Evolutionary conservation across 345 rosid species (phyloP).

Genomic region (Boechera retrofracta): DNA sequence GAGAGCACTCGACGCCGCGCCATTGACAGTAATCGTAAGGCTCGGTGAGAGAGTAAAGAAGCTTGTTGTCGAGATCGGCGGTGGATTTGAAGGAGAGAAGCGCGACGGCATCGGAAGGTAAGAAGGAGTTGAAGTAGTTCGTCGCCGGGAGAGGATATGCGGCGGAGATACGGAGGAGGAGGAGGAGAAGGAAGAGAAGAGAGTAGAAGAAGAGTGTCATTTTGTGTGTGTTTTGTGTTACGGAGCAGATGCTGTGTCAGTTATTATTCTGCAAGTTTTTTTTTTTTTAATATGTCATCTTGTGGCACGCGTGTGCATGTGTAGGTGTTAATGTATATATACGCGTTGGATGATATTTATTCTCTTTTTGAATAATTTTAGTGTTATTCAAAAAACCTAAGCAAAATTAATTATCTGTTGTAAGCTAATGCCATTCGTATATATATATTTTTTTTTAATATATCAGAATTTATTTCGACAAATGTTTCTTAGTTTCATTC

Average conservation of each 20-base stretch:
- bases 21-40: constrained; percentile 94
- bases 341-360: not conserved
- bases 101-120: constrained; percentile 77
- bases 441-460: not conserved
- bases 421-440: not conserved
- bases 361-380: no score
- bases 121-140: constrained; percentile 46
- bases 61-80: constrained; percentile 80
- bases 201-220: constrained; percentile 40
- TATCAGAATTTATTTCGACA: not conserved
- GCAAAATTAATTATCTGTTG: not conserved
- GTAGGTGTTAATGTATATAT: not conserved
- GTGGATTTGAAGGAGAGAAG: constrained; percentile 79
- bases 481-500: not conserved
- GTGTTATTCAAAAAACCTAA: not conserved
- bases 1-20: constrained; percentile 82
- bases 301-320: constrained; percentile 22
- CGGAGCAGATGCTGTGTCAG: constrained; percentile 44
- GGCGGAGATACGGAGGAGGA: constrained; percentile 38
- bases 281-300: constrained; percentile 11
- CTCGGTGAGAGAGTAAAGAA: constrained; percentile 71
- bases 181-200: constrained; percentile 35
- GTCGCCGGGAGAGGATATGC: constrained; percentile 41
- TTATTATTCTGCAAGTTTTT: constrained; percentile 20
- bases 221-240: constrained; percentile 34